Conservation (phyloP, 345 rosid genomes). For the Citrus sinensis region DVS_A1.0 CM039169.1:27957001-27957500, state of each 20-base stretch:
- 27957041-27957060: slow-evolving; percentile 77
- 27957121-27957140: background rate
- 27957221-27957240: slow-evolving; percentile 66
- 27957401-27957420: background rate
- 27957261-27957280: slow-evolving; percentile 78
- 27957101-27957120: background rate
- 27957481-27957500: background rate
- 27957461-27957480: no score
- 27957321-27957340: background rate
- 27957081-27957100: slow-evolving; percentile 53
- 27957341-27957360: background rate
- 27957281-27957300: slow-evolving; percentile 44
- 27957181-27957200: slow-evolving; percentile 63
- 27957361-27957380: background rate
- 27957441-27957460: background rate
- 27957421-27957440: background rate
- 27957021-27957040: slow-evolving; percentile 71
- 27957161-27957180: slow-evolving; percentile 10
- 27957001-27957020: slow-evolving; percentile 64
- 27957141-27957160: background rate
- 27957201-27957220: slow-evolving; percentile 49
- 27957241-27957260: slow-evolving; percentile 78
- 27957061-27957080: slow-evolving; percentile 62
- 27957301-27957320: background rate
- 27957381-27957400: background rate